Conservation (phyloP, 2,329 filamentous ascomycete genomes). For the Aurifilum marmelostoma region DNA sequence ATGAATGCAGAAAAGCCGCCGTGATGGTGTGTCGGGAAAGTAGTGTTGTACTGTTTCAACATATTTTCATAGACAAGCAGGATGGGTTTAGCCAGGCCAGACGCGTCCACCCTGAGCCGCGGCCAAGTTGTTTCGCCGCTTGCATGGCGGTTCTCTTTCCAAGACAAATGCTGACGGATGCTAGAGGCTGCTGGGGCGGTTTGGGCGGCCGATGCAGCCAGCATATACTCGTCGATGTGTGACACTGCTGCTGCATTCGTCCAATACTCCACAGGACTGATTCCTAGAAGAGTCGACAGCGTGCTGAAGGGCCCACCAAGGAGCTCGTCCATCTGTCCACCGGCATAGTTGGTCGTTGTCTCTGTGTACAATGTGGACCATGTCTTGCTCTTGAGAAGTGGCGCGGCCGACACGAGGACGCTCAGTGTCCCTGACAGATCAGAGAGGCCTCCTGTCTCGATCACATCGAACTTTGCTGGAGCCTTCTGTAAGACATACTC, state of each 20-base stretch:
- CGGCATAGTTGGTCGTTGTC: conserved; percentile 37
- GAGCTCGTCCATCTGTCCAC: conserved; percentile 40
- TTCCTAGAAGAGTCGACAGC: conserved; percentile 53
- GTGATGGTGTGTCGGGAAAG: conserved; percentile 41
- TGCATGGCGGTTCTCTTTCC: conserved; percentile 35
- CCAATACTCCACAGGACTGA: conserved; percentile 54
- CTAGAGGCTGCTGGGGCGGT: conserved; percentile 18
- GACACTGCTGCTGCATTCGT: conserved; percentile 50
- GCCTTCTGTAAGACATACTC: conserved; percentile 45
- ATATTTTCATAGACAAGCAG: conserved; percentile 49
- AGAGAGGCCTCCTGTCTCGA: conserved; percentile 56
- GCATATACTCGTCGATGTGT: conserved; percentile 44
- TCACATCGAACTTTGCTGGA: conserved; percentile 54
- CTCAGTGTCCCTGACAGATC: conserved; percentile 51
- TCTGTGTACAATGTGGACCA: conserved; percentile 49
- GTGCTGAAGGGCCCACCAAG: conserved; percentile 38
- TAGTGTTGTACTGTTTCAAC: conserved; percentile 39
- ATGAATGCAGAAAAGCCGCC: conserved; percentile 46
- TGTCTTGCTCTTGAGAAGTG: conserved; percentile 48
- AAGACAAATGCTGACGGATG: conserved; percentile 36
- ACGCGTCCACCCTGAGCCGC: conserved; percentile 38
- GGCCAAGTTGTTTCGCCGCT: conserved; percentile 25
- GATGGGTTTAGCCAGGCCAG: conserved; percentile 44
- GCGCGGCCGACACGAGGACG: conserved; percentile 48
- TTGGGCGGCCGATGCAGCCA: conserved; percentile 32